Conservation (phyloP, 176 grass and related monocot genomes). For the Ampelocalamus luodianensis region DNA sequence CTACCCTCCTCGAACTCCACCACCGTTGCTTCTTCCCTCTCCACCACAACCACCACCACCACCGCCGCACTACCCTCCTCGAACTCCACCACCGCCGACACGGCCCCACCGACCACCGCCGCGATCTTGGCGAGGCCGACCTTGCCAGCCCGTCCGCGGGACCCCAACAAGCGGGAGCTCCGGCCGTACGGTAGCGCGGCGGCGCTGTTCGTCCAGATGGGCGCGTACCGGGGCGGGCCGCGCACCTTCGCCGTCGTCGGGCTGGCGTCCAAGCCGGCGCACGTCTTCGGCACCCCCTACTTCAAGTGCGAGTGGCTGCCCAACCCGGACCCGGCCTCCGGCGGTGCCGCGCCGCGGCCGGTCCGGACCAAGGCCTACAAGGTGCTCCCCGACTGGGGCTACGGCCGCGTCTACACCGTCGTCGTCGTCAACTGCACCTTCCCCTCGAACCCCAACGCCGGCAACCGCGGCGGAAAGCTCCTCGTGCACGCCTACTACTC, state of each 20-base stretch:
- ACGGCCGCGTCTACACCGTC: slow-evolving; percentile 78
- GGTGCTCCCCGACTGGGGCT: slow-evolving; percentile 95
- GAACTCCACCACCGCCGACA: slow-evolving; percentile 20
- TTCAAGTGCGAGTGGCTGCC: slow-evolving; percentile 90
- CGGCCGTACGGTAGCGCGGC: slow-evolving; percentile 73
- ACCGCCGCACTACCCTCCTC: neutral
- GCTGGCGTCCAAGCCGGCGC: slow-evolving; percentile 80
- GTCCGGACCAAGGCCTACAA: slow-evolving; percentile 60
- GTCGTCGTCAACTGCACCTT: slow-evolving; percentile 91
- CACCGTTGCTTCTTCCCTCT: neutral
- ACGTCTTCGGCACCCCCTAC: slow-evolving; percentile 72
- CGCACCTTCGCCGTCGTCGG: slow-evolving; percentile 79
- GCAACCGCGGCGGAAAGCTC: slow-evolving; percentile 61
- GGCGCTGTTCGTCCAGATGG: slow-evolving; percentile 90
- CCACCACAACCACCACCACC: slow-evolving; percentile 8
- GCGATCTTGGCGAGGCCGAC: neutral
- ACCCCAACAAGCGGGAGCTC: slow-evolving; percentile 66
- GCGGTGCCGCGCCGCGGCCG: slow-evolving; percentile 24
- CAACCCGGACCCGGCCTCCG: slow-evolving; percentile 20
- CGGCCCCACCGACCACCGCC: neutral
- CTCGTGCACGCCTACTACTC: slow-evolving; percentile 72
- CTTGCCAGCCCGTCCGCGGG: neutral
- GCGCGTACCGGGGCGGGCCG: slow-evolving; percentile 78
- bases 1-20: slow-evolving; percentile 29
- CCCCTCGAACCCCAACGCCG: slow-evolving; percentile 56